A percentile compares a stretch with the other conserved stretches of the same genome.
Evolutionary conservation across 371 early-diverging fungal genomes (phyloP).

Genomic region (Blakeslea trispora): DNA sequence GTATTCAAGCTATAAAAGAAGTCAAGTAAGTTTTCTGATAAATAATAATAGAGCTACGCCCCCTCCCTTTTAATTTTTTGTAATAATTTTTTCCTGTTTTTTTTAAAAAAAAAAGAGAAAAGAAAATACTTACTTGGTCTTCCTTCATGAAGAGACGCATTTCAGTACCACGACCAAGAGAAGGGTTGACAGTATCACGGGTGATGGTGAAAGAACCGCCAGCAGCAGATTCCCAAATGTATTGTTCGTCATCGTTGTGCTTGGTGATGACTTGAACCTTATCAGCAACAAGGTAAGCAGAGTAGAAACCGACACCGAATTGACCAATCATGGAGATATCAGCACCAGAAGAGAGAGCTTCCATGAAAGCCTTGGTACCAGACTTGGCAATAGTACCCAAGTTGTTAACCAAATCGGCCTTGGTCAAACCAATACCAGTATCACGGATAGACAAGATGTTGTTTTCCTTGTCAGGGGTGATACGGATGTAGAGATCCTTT

Average conservation of each 20-base stretch:
- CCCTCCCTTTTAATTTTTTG: slow-evolving; percentile 1
- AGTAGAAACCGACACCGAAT: slow-evolving; percentile 96
- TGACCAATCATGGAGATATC: slow-evolving; percentile 83
- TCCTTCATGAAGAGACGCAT: slow-evolving; percentile 81
- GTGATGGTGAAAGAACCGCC: slow-evolving; percentile 74
- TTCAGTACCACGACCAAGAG: slow-evolving; percentile 73
- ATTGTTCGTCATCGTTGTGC: slow-evolving; percentile 71
- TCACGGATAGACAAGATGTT: slow-evolving; percentile 75
- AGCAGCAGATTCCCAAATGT: slow-evolving; percentile 77
- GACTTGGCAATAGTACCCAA: slow-evolving; percentile 89
- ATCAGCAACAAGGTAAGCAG: slow-evolving; percentile 81
- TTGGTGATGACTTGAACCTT: slow-evolving; percentile 84
- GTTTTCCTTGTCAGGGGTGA: slow-evolving; percentile 62
- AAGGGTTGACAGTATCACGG: slow-evolving; percentile 69
- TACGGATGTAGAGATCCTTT: slow-evolving; percentile 64
- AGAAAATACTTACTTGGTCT: slow-evolving; percentile 64
- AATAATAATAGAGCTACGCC: slow-evolving; percentile 1
- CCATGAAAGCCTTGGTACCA: slow-evolving; percentile 61
- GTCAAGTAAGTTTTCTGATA: not conserved
- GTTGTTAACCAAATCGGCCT: slow-evolving; percentile 77
- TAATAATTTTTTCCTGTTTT: not conserved
- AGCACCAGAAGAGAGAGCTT: slow-evolving; percentile 52
- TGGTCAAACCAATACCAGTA: slow-evolving; percentile 92
- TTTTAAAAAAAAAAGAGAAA: too few relatives aligned
- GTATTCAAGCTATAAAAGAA: slow-evolving; percentile 45